Conservation (phyloP, 768 basidiomycete genomes). For the Naganishia onofrii region DNA sequence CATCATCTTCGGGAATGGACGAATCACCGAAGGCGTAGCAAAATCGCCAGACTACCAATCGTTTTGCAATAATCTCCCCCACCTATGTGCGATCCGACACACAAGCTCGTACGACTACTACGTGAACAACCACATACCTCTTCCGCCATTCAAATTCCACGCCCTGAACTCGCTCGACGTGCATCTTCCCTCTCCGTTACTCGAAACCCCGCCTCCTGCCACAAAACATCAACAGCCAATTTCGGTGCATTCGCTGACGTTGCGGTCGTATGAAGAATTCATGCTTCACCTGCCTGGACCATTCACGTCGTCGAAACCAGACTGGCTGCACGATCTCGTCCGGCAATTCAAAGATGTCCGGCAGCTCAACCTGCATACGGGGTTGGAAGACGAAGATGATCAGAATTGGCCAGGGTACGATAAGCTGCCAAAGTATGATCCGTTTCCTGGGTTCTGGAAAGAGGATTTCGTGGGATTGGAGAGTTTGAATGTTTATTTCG, state of each 20-base stretch:
- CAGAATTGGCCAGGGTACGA: not conserved
- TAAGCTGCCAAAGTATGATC: constrained; percentile 6
- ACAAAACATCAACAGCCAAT: constrained; percentile 1
- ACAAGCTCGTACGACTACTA: constrained; percentile 12
- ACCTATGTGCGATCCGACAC: constrained; percentile 14
- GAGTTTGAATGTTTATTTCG: constrained; percentile 1
- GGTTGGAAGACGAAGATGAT: constrained; percentile 15
- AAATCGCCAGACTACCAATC: constrained; percentile 1
- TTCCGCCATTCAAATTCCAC: constrained; percentile 10
- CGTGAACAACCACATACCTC: not conserved
- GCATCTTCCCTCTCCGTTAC: constrained; percentile 5
- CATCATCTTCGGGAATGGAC: constrained; percentile 6
- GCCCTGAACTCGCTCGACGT: constrained; percentile 5
- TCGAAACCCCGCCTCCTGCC: too few relatives aligned
- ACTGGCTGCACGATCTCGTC: constrained; percentile 13
- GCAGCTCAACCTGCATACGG: constrained; percentile 17
- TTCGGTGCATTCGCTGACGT: constrained; percentile 1
- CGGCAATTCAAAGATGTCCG: constrained; percentile 15
- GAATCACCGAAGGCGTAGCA: constrained; percentile 15
- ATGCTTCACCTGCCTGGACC: constrained; percentile 21
- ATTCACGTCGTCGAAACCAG: not conserved
- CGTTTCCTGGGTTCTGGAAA: constrained; percentile 17
- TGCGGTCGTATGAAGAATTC: constrained; percentile 14
- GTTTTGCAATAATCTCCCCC: not conserved
- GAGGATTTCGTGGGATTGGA: constrained; percentile 12